A percentile compares a stretch with the other conserved stretches of the same genome.
phyloP scores from a whole-genome alignment of 345 rosid genomes.

The Psidium guajava region DNA sequence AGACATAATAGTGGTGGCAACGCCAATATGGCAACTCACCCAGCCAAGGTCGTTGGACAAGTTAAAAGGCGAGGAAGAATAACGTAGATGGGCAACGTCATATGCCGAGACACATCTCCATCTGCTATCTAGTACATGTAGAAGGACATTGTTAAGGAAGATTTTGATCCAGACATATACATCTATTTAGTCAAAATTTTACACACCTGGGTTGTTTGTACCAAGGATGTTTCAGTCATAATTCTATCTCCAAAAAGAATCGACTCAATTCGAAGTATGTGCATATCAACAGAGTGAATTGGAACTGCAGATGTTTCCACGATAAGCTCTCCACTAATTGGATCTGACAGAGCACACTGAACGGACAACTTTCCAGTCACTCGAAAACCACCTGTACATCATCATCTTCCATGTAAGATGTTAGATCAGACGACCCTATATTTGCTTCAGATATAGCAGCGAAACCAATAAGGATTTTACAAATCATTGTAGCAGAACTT shows the following conservation, averaged over 20 bases:
- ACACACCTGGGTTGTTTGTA: constrained; percentile 80
- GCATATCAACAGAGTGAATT: constrained; percentile 65
- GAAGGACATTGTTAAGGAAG: neutral
- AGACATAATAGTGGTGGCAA: neutral
- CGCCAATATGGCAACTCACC: constrained; percentile 28
- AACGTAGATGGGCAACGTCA: constrained; percentile 64
- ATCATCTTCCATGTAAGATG: neutral
- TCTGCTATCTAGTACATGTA: constrained; percentile 58
- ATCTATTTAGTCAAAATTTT: neutral
- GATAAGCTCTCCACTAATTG: constrained; percentile 69
- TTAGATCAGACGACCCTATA: neutral
- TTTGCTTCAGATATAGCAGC: neutral
- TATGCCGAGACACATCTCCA: constrained; percentile 69
- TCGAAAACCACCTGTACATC: constrained; percentile 65
- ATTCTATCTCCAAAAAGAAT: constrained; percentile 71
- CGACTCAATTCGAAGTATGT: constrained; percentile 64
- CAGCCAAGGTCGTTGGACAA: constrained; percentile 81
- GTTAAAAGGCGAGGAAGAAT: constrained; percentile 80
- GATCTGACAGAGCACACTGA: constrained; percentile 58
- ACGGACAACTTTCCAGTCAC: constrained; percentile 72
- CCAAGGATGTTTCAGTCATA: constrained; percentile 75
- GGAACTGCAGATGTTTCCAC: constrained; percentile 74
- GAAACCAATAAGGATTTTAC: neutral
- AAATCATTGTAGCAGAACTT: neutral
- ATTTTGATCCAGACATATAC: neutral